These are phyloP conservation scores for Agrocybe chaxingu DNA, from an alignment of 768 basidiomycete genomes.

Conservation along the genomic window DNA sequence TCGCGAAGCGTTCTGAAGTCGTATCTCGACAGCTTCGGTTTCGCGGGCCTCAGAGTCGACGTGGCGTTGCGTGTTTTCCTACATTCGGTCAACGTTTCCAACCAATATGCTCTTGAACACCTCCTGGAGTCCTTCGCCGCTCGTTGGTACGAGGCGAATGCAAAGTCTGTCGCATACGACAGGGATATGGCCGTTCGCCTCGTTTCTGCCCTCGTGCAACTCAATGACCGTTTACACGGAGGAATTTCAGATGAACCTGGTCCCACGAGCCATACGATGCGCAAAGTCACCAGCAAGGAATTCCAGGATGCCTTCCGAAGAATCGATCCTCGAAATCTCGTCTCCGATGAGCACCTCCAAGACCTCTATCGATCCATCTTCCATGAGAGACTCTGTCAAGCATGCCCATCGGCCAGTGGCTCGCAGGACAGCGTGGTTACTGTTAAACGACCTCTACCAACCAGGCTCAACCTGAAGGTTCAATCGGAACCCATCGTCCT, in stretches of 20 bases:
- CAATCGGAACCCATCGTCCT: conserved; percentile 89
- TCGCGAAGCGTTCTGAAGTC: conserved; percentile 76
- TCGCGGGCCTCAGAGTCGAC: conserved; percentile 80
- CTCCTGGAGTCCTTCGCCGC: conserved; percentile 82
- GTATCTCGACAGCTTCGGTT: conserved; percentile 87
- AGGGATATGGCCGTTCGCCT: conserved; percentile 76
- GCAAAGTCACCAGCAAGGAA: conserved; percentile 67
- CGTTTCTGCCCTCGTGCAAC: conserved; percentile 77
- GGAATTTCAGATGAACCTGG: conserved; percentile 64
- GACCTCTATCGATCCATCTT: conserved; percentile 79
- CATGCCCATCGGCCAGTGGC: conserved; percentile 42
- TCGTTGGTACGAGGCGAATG: conserved; percentile 90
- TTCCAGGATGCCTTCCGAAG: conserved; percentile 83
- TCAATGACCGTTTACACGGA: conserved; percentile 86
- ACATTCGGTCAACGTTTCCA: conserved; percentile 66
- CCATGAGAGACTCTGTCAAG: conserved; percentile 69
- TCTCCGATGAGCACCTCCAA: conserved; percentile 73
- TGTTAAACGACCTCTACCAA: conserved; percentile 72
- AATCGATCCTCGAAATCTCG: conserved; percentile 65
- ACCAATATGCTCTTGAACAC: conserved; percentile 51
- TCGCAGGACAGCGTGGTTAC: conserved; percentile 55
- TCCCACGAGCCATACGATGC: conserved; percentile 47
- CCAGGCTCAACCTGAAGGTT: conserved; percentile 79
- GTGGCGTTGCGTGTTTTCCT: conserved; percentile 88
- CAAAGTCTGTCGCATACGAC: conserved; percentile 72